Evolutionary conservation across 2,329 filamentous ascomycete species (phyloP).

Genomic region (Epicoccum sorghinum): DNA sequence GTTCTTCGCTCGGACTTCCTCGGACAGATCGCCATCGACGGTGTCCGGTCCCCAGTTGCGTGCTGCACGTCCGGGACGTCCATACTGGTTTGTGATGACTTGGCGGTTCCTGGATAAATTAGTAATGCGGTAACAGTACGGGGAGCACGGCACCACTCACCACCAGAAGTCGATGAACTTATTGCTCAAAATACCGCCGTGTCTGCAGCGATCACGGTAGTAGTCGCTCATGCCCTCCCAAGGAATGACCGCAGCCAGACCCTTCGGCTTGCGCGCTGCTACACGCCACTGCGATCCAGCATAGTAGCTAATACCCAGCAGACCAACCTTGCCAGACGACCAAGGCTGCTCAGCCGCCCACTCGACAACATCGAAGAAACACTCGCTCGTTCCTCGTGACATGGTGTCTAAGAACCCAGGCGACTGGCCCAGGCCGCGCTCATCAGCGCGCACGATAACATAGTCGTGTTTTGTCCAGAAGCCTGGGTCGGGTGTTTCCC

Average conservation of each 20-base stretch:
- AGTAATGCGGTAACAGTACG: background rate
- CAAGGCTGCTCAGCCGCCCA: slow-evolving; percentile 59
- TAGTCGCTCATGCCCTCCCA: slow-evolving; percentile 65
- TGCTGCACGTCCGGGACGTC: slow-evolving; percentile 57
- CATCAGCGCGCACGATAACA: slow-evolving; percentile 54
- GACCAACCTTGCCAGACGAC: slow-evolving; percentile 58
- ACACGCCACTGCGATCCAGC: slow-evolving; percentile 63
- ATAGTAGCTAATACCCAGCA: slow-evolving; percentile 60
- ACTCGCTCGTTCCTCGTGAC: slow-evolving; percentile 58
- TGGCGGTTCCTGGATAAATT: slow-evolving; percentile 61
- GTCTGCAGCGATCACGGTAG: slow-evolving; percentile 54
- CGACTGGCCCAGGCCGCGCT: slow-evolving; percentile 59
- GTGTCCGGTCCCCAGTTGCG: slow-evolving; percentile 63
- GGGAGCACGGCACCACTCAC: slow-evolving; percentile 7
- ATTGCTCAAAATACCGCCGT: slow-evolving; percentile 48
- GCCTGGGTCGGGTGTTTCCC: slow-evolving; percentile 52
- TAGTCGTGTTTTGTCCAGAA: slow-evolving; percentile 49
- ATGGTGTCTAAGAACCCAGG: slow-evolving; percentile 61
- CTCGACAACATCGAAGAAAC: slow-evolving; percentile 59
- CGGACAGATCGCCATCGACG: slow-evolving; percentile 63
- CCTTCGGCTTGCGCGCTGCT: slow-evolving; percentile 58
- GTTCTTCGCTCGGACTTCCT: slow-evolving; percentile 59
- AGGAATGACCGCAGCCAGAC: slow-evolving; percentile 58
- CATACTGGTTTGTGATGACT: slow-evolving; percentile 72
- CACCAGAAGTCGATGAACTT: slow-evolving; percentile 63